phyloP scores from a whole-genome alignment of 805 yeast species.

The Lipomyces orientalis region DNA sequence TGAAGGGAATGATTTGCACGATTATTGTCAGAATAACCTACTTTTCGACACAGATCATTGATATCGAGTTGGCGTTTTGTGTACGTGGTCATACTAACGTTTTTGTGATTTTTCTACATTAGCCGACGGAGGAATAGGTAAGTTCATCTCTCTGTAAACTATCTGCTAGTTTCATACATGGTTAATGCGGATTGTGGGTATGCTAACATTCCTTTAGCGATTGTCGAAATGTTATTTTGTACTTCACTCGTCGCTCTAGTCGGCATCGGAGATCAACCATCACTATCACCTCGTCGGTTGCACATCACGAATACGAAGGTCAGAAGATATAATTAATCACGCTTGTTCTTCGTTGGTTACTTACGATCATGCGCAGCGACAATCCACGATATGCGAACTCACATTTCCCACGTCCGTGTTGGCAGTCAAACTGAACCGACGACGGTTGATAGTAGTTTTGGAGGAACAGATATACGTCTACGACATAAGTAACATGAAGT shows the following conservation, averaged over 20 bases:
- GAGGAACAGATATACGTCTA: slow-evolving; percentile 84
- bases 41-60: background rate
- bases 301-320: slow-evolving; percentile 80
- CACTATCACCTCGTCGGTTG: slow-evolving; percentile 72
- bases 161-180: background rate
- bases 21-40: background rate
- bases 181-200: background rate
- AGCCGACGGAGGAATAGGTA: slow-evolving; percentile 50
- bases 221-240: slow-evolving; percentile 88
- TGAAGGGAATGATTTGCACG: background rate
- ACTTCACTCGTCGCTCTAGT: slow-evolving; percentile 87
- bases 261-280: slow-evolving; percentile 72
- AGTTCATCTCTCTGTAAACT: background rate
- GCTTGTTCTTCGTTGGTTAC: background rate
- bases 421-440: slow-evolving; percentile 78
- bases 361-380: slow-evolving; percentile 50
- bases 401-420: slow-evolving; percentile 80
- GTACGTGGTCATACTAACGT: slow-evolving; percentile 11
- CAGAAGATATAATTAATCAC: background rate
- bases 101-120: slow-evolving; percentile 9
- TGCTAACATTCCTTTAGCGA: slow-evolving; percentile 36
- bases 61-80: background rate
- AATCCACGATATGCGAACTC: slow-evolving; percentile 79
- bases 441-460: slow-evolving; percentile 76
- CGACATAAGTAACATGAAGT: slow-evolving; percentile 87